Conservation (phyloP, 2,329 filamentous ascomycete genomes). For the Aspergillus sp. region DNA sequence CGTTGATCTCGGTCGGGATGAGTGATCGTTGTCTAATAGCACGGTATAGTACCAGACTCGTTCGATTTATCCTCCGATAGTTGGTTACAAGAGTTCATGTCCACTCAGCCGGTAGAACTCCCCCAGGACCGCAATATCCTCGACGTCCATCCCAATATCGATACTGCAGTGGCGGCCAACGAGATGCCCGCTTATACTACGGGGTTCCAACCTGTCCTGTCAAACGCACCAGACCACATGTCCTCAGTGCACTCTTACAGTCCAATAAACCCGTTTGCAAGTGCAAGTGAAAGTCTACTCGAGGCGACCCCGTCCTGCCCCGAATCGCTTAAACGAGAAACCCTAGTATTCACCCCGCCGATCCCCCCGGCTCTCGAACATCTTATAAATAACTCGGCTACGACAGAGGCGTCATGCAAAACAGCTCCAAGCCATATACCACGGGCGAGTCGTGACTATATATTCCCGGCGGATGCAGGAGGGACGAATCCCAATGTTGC, state of each 20-base stretch:
- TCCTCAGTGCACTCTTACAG: too few relatives aligned
- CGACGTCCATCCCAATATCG: conserved; percentile 6
- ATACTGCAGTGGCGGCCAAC: conserved; percentile 5
- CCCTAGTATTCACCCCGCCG: conserved; percentile 8
- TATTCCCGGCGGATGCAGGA: not conserved
- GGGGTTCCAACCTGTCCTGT: too few relatives aligned
- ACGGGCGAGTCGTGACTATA: not conserved
- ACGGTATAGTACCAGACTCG: conserved; percentile 12
- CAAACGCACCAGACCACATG: too few relatives aligned
- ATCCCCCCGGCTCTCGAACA: conserved; percentile 2
- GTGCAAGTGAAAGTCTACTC: not conserved
- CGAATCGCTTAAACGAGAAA: conserved; percentile 6
- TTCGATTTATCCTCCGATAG: conserved; percentile 23
- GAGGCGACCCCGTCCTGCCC: not conserved
- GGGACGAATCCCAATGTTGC: not conserved
- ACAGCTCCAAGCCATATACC: too few relatives aligned
- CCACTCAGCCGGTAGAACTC: conserved; percentile 13
- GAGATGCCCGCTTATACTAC: not conserved
- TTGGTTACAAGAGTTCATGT: conserved; percentile 30
- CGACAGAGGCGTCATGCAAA: not conserved
- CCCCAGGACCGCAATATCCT: conserved; percentile 11
- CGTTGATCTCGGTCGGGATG: not conserved
- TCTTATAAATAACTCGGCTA: not conserved
- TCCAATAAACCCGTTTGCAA: not conserved
- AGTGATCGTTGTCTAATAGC: not conserved